Base-by-base conservation (phyloP, 2,329 filamentous ascomycete species). In the Fusarium sp. region DNA sequence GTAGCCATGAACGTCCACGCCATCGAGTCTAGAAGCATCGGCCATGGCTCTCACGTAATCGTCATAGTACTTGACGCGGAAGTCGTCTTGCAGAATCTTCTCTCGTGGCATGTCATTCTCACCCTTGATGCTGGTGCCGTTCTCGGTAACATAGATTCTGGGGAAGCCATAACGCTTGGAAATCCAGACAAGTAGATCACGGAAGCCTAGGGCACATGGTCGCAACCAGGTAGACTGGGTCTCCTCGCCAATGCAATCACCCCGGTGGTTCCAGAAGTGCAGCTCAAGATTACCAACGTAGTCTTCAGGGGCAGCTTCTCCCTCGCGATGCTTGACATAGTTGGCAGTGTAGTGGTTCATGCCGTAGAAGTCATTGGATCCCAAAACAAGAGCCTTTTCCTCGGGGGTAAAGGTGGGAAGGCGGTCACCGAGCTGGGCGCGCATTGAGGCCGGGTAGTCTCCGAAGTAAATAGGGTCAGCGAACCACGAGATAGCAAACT, bases 271-370 rank as follows among this genome's bases (percentile, higher is more conserved):
- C 80, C 90, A 87, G 74, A 93, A 89, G 44, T 92, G 86, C 4
- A 90, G 87, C 77, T 96, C 93, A 40, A 97, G 84, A 81, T 97
- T 93, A 60, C 94, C 94, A 18, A 90, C 84, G 82, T 90, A 90
- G 83, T 97, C 94, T 57, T 92, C 87, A 8, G 85, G 84, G 3
- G 88, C 86, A 1, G 93, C 84, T 53, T 87, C 84, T 11, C 87
- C 88, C 12, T 88, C 87, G 79, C 90, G 89, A 83, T 95, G 91
- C 81, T 91, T 91, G 84, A 97, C 91, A 84, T 93, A 97, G 86
- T 96, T 94, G 79, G 94, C 92, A 57, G 93, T 95, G 86, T 97
- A 97, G 86, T 95, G 93, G 86, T 97, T 97, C 93, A 96, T 96
- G 81, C 94, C 94, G 82, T 97, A 97, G 83, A 97, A 97, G 85